These are phyloP conservation scores for Geosmithia morbida DNA, from an alignment of 2,329 filamentous ascomycete species.

Conservation along the genomic window DNA sequence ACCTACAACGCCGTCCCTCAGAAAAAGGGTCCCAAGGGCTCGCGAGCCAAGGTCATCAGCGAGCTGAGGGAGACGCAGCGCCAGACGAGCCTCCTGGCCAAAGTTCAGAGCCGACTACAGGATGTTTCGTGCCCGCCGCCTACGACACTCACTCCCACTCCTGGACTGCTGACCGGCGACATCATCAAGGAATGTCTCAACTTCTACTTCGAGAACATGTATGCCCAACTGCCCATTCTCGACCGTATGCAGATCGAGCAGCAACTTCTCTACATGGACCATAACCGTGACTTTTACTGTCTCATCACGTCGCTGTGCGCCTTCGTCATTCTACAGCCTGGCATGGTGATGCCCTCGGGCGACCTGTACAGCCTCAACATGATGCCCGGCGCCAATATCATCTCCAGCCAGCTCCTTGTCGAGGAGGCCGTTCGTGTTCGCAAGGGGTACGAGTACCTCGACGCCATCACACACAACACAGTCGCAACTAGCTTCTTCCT, in stretches of 20 bases:
- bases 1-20: slow-evolving; percentile 63
- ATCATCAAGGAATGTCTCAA: slow-evolving; percentile 51
- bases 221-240: slow-evolving; percentile 48
- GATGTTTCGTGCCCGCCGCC: slow-evolving; percentile 34
- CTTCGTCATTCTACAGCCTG: slow-evolving; percentile 55
- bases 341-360: slow-evolving; percentile 43
- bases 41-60: slow-evolving; percentile 61
- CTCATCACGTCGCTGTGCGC: slow-evolving; percentile 49
- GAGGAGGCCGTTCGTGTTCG: slow-evolving; percentile 53
- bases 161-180: slow-evolving; percentile 45
- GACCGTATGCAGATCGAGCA: slow-evolving; percentile 43
- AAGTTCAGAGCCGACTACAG: slow-evolving; percentile 45
- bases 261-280: slow-evolving; percentile 44
- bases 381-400: slow-evolving; percentile 43
- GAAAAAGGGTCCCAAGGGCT: slow-evolving; percentile 65
- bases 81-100: slow-evolving; percentile 47
- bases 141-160: slow-evolving; percentile 37
- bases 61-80: slow-evolving; percentile 56
- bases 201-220: slow-evolving; percentile 56
- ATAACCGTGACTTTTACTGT: slow-evolving; percentile 48
- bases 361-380: slow-evolving; percentile 43
- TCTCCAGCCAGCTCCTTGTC: slow-evolving; percentile 51
- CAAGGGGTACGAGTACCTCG: slow-evolving; percentile 46
- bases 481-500: slow-evolving; percentile 68
- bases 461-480: slow-evolving; percentile 38